These are phyloP conservation scores for Colletotrichum musicola DNA, from an alignment of 2,329 filamentous ascomycete species.

Conservation along the genomic window DNA sequence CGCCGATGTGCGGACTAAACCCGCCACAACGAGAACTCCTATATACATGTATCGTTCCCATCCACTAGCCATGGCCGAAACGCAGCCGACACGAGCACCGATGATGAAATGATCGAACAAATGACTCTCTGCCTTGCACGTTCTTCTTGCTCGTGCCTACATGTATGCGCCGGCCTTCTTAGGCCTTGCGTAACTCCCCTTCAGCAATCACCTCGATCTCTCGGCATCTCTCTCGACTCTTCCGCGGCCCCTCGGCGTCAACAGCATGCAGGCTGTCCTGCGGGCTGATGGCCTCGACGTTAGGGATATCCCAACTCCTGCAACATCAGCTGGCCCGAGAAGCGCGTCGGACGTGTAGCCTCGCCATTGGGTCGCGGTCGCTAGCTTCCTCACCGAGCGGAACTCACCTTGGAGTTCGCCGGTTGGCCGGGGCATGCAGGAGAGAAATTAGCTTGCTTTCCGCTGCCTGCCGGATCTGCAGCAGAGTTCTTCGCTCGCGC, in stretches of 20 bases:
- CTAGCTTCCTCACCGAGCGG: conserved; percentile 12
- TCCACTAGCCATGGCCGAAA: neutral
- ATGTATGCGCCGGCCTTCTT: neutral
- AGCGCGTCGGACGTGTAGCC: conserved; percentile 14
- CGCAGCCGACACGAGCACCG: neutral
- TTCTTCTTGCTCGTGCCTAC: neutral
- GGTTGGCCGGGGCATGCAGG: neutral
- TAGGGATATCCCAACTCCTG: neutral
- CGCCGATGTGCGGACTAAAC: no score
- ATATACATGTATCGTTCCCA: neutral
- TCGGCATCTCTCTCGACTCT: no score
- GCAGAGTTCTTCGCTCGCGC: no score
- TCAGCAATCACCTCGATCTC: neutral
- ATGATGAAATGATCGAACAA: neutral
- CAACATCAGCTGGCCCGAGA: neutral
- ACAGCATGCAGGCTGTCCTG: no score
- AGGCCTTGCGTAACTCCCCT: neutral
- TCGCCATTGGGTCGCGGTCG: conserved; percentile 14
- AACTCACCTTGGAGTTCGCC: neutral
- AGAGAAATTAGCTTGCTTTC: neutral
- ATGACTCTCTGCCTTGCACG: neutral
- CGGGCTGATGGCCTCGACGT: no score
- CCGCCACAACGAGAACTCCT: neutral
- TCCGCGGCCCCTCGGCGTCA: no score
- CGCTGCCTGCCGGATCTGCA: conserved; percentile 1